Evolutionary conservation across 441 rosid species (phyloP), one percentile per base, ranked within the genome.

Genomic region (Arabidopsis lyrata): DNA sequence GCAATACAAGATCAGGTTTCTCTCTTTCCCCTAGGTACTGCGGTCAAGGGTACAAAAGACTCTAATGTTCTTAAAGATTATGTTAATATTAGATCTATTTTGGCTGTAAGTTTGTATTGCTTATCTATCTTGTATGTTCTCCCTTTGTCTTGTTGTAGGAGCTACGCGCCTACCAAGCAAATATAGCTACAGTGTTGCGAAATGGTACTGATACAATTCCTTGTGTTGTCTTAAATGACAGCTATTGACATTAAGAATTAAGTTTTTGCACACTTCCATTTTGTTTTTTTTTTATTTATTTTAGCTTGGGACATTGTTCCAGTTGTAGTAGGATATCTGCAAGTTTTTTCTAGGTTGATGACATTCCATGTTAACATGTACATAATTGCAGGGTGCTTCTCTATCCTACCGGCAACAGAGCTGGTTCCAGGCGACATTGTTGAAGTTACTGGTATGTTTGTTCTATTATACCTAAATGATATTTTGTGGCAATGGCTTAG

Each of bases 131-230:
- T 14, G 39, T 20, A 39, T 72, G 47, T 64, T 35, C 42, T 72
- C 67, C 62, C 71, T 71, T 49, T 64, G 62, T 78, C 66, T 53
- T 72, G 55, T 78, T 83, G 75, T 78, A 95, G 99, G 99, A 95
- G 78, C 67, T 95, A 71, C 97, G 97, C 55, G 99, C 99, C 62
- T 95, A 95, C 81, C 99, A 95, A 88, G 99, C 99, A 81, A 96
- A 95, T 78, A 86, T 81, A 72, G 99, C 99, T 3, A 95, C 97
- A 41, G 93, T 90, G 68, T 78, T 87, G 60, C 88, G 99, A 79
- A 92, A 95, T 88, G 99, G 99, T 92, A 90, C 67, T 12, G 45
- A 62, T 52, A 62, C 52, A 58, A 48, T 54, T 24, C 45, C 14
- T 31, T 42, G 41, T 58, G 49, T 32, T 59, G 35, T 62, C 56